These are phyloP conservation scores for Trichophyton equinum DNA, from an alignment of 2,329 filamentous ascomycete species.

Conservation along the genomic window DNA sequence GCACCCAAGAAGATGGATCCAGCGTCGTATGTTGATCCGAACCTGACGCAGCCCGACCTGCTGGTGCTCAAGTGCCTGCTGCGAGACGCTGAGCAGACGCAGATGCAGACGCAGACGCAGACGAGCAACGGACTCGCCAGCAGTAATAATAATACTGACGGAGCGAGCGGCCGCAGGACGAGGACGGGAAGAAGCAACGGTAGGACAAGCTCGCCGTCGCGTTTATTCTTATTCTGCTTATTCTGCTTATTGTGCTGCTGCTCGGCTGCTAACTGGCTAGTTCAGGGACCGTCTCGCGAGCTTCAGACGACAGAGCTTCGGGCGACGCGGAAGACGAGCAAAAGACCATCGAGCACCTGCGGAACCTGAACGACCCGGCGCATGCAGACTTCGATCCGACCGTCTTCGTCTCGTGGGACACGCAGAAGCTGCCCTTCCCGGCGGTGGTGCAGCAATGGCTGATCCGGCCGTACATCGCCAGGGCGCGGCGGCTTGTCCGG, in stretches of 20 bases:
- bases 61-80: constrained; percentile 7
- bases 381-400: constrained; percentile 42
- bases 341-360: constrained; percentile 32
- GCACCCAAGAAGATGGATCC: background rate
- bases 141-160: background rate
- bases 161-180: background rate
- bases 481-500: constrained; percentile 47
- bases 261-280: background rate
- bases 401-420: constrained; percentile 42
- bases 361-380: constrained; percentile 39
- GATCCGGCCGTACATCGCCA: constrained; percentile 47
- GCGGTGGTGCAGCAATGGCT: constrained; percentile 36
- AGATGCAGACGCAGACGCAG: background rate
- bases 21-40: constrained; percentile 6
- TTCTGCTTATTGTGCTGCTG: background rate
- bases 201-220: background rate
- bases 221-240: background rate
- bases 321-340: constrained; percentile 13
- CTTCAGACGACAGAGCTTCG: background rate
- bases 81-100: constrained; percentile 1
- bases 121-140: background rate
- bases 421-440: constrained; percentile 32
- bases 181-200: background rate
- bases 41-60: constrained; percentile 7
- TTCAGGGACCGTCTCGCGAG: background rate